phyloP scores from a whole-genome alignment of 2,329 filamentous ascomycete genomes.

The Nemania sp. region DNA sequence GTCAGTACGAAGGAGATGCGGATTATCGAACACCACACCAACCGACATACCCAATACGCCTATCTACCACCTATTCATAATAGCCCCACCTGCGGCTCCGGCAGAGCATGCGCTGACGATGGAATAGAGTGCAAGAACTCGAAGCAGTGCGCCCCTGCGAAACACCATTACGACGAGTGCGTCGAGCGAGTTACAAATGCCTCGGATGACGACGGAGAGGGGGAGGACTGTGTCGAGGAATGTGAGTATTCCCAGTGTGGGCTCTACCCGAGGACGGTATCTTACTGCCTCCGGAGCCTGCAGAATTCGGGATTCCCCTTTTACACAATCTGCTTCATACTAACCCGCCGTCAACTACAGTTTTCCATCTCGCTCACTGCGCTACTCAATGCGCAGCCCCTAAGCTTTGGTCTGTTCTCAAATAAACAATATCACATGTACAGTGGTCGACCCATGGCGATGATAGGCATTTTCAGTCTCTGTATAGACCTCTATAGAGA shows the following conservation, averaged over 20 bases:
- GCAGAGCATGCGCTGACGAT: conserved; percentile 13
- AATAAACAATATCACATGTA: conserved; percentile 60
- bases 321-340: neutral
- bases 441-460: conserved; percentile 24
- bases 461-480: conserved; percentile 24
- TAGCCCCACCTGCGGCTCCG: neutral
- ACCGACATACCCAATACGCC: conserved; percentile 3
- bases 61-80: neutral
- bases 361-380: conserved; percentile 99
- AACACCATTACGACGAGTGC: conserved; percentile 99
- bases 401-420: conserved; percentile 91
- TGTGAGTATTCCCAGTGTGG: conserved; percentile 66
- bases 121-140: conserved; percentile 83
- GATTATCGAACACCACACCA: conserved; percentile 7
- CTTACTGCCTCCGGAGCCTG: neutral
- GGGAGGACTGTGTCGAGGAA: conserved; percentile 98
- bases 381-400: conserved; percentile 89
- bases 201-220: conserved; percentile 77
- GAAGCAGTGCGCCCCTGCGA: conserved; percentile 79
- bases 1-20: conserved; percentile 59
- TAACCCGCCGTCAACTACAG: conserved; percentile 49
- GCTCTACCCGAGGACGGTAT: neutral
- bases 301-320: too few species aligned
- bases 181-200: conserved; percentile 82
- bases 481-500: conserved; percentile 30